Evolutionary conservation across 345 rosid species (phyloP), one percentile per base, ranked within the genome.

Genomic region (Salix brachista): DNA sequence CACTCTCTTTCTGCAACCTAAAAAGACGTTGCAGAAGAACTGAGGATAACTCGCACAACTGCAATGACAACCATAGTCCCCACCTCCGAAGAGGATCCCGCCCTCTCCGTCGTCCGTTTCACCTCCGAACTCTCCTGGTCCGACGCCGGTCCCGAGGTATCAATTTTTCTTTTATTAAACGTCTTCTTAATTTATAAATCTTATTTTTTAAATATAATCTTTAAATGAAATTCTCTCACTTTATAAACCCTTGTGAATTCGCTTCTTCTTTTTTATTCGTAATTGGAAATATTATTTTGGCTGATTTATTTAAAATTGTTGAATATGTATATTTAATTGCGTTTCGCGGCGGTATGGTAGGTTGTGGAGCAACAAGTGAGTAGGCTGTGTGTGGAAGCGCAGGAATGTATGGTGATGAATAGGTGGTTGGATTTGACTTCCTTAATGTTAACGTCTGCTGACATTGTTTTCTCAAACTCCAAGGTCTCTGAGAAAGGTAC

Each of bases 71-170:
- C 97, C 65, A 83, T 96, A 50, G 96, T 94, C 46, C 99, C 97
- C 2, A 94, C 94, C 62, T 91, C 99, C 75, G 99, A 96, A 81
- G 99, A 96, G 74, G 96, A 92, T 75, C 96, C 97, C 1, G 87
- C 89, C 8, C 93, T 96, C 82, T 73, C 97, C 65, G 97, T 94
- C 66, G 99, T 94, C 44, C 98, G 90, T 68, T 94, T 89, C 89
- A 90, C 97, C 66, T 90, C 97, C 54, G 96, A 94, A 75, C 92
- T 96, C 56, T 85, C 98, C 72, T 96, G 98, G 98, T 95, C 96
- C 26, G 98, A 94, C 79, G 97, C 99, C 73, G 97, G 99, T 80
- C 91, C 97, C 58, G 99, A 92, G 97, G 98, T 92, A 52, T 37
- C 9, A 4, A 9, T 12, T 26, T 18, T 37, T 62, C 32, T 16